phyloP scores from a whole-genome alignment of 2,329 filamentous ascomycete genomes.

The Colletotrichum orchidophilum region DNA sequence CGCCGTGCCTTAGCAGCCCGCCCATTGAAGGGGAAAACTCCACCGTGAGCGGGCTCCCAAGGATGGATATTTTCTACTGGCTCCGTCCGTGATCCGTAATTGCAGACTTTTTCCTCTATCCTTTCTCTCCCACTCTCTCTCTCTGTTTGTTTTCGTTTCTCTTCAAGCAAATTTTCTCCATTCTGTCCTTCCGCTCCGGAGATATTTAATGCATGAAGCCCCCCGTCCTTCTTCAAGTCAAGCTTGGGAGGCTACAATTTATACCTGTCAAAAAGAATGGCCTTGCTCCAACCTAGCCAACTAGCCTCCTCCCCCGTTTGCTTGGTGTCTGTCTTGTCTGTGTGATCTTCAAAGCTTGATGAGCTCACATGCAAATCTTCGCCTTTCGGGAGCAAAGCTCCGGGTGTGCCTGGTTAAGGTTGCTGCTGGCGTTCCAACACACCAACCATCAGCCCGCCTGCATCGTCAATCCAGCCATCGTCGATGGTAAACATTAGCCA shows the following conservation, averaged over 20 bases:
- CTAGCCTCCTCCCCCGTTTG: not conserved
- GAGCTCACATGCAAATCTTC: constrained; percentile 35
- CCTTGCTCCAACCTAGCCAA: not conserved
- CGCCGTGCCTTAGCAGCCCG: constrained; percentile 13
- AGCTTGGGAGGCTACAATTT: not conserved
- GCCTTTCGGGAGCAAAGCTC: constrained; percentile 26
- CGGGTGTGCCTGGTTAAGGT: constrained; percentile 24
- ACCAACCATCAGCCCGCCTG: not conserved
- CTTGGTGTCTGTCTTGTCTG: constrained; percentile 19
- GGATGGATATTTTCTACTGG: constrained; percentile 28
- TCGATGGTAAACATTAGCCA: constrained; percentile 15
- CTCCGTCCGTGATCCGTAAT: constrained; percentile 30
- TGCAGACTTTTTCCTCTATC: constrained; percentile 32
- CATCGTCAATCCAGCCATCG: constrained; percentile 3
- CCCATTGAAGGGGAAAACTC: constrained; percentile 12
- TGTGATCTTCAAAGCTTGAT: constrained; percentile 32
- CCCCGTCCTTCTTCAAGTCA: not conserved
- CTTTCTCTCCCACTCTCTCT: constrained; percentile 26
- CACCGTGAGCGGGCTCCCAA: constrained; percentile 25
- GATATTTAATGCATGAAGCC: constrained; percentile 16
- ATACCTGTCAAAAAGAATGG: not conserved
- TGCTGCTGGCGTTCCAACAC: constrained; percentile 20
- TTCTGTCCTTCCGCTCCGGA: constrained; percentile 4
- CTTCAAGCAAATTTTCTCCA: not conserved
- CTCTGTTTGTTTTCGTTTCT: not conserved